Conservation (phyloP, 2,329 filamentous ascomycete genomes). For the Didymella arachidicola region DNA sequence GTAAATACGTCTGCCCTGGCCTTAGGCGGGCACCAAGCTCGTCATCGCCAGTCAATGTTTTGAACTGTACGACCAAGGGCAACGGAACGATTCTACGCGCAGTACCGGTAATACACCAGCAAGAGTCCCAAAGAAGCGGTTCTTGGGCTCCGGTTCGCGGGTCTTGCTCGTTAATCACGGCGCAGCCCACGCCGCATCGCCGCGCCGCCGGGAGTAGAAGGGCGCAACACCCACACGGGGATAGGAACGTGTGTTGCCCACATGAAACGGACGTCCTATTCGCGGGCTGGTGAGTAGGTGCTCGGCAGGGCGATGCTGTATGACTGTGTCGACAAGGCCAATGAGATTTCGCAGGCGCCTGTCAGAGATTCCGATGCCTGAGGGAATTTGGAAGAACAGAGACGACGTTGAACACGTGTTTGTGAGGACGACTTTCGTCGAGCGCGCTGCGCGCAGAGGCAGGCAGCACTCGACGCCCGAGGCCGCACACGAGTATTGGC, state of each 20-base stretch:
- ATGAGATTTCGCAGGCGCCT: conserved; percentile 25
- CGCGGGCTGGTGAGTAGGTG: conserved; percentile 24
- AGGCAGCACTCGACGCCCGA: conserved; percentile 14
- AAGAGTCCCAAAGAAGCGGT: conserved; percentile 17
- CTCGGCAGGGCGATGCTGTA: conserved; percentile 33
- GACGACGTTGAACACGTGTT: conserved; percentile 10
- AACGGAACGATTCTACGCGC: conserved; percentile 25
- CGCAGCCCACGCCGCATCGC: conserved; percentile 30
- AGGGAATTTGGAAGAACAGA: conserved; percentile 10
- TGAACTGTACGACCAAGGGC: conserved; percentile 32
- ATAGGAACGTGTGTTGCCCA: conserved; percentile 28
- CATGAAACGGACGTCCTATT: conserved; percentile 33
- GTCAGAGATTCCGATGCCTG: conserved; percentile 18
- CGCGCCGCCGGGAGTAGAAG: conserved; percentile 18
- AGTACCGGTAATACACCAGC: conserved; percentile 12
- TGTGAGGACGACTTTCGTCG: not conserved
- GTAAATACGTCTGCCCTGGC: conserved; percentile 21
- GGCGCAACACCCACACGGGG: conserved; percentile 23
- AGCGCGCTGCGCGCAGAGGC: not conserved
- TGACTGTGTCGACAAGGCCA: conserved; percentile 43
- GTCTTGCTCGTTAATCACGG: conserved; percentile 33
- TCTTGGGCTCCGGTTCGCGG: conserved; percentile 11
- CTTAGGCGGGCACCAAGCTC: conserved; percentile 22
- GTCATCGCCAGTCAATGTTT: conserved; percentile 26
- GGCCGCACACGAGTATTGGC: conserved; percentile 1